Conservation (phyloP, 2,329 filamentous ascomycete species). For the Microsporum audouinii region DNA sequence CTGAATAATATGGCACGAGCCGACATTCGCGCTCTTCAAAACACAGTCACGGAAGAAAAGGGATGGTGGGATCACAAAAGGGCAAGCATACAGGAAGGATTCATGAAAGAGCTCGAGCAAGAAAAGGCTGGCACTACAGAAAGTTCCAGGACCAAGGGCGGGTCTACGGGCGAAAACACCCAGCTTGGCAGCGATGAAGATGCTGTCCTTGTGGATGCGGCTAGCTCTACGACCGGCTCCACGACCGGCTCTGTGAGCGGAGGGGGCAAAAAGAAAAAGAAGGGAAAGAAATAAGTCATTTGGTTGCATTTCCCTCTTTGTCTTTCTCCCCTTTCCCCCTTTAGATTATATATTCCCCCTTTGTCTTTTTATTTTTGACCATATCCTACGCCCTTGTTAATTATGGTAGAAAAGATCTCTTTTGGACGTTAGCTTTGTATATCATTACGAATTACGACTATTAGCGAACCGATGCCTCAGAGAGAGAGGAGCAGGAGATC, state of each 20-base stretch:
- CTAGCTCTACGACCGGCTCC: constrained; percentile 32
- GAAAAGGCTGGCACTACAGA: constrained; percentile 20
- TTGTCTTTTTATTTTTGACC: background rate
- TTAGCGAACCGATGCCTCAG: background rate
- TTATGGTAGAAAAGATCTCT: background rate
- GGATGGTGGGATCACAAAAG: constrained; percentile 87
- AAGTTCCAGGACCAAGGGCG: constrained; percentile 7
- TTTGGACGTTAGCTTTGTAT: background rate
- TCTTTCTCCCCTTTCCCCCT: background rate
- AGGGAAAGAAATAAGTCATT: constrained; percentile 34
- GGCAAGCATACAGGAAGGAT: constrained; percentile 58
- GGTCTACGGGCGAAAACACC: constrained; percentile 17
- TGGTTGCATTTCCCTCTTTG: background rate
- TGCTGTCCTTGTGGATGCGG: constrained; percentile 64
- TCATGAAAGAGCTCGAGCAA: constrained; percentile 66
- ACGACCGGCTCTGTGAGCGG: constrained; percentile 17
- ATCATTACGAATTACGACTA: constrained; percentile 1
- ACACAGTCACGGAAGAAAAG: constrained; percentile 61
- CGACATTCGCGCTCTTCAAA: constrained; percentile 62
- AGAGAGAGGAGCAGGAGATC: background rate
- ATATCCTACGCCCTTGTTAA: background rate
- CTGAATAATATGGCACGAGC: constrained; percentile 69
- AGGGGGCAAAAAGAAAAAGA: constrained; percentile 36
- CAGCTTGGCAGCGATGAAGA: constrained; percentile 54
- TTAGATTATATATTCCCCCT: background rate